phyloP scores from a whole-genome alignment of 345 rosid genomes.

The Trapa bicornis region DNA sequence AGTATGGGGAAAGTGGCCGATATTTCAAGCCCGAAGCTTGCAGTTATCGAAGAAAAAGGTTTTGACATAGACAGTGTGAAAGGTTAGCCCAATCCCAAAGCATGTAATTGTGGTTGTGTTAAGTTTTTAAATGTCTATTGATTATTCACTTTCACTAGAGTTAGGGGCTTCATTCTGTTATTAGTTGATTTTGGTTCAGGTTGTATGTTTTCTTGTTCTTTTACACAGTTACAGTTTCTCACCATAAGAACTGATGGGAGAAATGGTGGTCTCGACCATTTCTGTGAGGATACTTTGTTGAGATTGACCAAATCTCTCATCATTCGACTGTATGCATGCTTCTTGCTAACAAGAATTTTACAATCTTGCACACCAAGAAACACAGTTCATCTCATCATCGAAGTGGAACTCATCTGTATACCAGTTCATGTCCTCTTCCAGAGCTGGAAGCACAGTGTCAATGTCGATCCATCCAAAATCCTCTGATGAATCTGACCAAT shows the following conservation, averaged over 20 bases:
- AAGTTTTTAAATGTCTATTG: background rate
- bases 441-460: slow-evolving; percentile 19
- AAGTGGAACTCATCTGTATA: slow-evolving; percentile 13
- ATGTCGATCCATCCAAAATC: slow-evolving; percentile 16
- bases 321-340: no score
- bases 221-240: background rate
- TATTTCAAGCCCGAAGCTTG: background rate
- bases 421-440: slow-evolving; percentile 39
- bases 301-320: no score
- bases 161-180: background rate
- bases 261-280: background rate
- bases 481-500: background rate
- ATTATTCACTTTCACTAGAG: background rate
- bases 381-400: slow-evolving; percentile 17
- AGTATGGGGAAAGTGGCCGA: background rate
- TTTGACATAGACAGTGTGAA: background rate
- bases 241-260: background rate
- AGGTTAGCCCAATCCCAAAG: background rate
- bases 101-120: background rate
- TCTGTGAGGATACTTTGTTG: background rate
- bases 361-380: no score
- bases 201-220: background rate
- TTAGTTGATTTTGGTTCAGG: background rate
- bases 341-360: no score
- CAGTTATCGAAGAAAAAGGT: background rate